Conservation (phyloP, 345 rosid genomes). For the Camelina hispida region DNA sequence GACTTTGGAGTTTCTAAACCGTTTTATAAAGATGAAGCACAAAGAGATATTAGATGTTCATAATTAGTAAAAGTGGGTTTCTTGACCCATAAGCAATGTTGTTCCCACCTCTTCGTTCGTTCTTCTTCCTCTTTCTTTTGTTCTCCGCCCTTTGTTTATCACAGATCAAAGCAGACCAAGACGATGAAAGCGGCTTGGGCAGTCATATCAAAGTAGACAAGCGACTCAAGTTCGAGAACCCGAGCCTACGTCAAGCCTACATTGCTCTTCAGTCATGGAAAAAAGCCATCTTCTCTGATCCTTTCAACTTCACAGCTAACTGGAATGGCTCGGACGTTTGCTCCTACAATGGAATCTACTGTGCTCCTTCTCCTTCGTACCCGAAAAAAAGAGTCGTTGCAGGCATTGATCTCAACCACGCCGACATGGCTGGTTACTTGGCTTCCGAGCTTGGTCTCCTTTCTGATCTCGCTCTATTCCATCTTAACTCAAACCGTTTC, state of each 20-base stretch:
- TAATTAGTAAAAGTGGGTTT: constrained; percentile 44
- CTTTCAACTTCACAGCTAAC: constrained; percentile 70
- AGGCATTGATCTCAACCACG: constrained; percentile 75
- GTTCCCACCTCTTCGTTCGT: constrained; percentile 42
- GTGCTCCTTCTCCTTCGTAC: constrained; percentile 48
- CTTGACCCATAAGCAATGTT: constrained; percentile 43
- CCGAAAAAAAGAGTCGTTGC: constrained; percentile 55
- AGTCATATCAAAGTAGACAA: constrained; percentile 47
- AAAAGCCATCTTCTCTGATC: constrained; percentile 67
- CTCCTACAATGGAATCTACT: constrained; percentile 65
- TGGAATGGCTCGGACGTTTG: constrained; percentile 71
- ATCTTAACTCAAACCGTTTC: constrained; percentile 74
- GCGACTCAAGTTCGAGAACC: constrained; percentile 58
- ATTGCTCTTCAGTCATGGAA: constrained; percentile 79
- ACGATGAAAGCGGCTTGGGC: constrained; percentile 23
- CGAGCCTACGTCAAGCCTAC: constrained; percentile 63
- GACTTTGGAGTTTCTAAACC: constrained; percentile 41
- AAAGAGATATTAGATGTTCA: constrained; percentile 40
- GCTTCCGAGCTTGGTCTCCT: constrained; percentile 65
- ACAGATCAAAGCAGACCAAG: constrained; percentile 47
- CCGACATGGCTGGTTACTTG: constrained; percentile 77
- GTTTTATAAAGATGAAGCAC: constrained; percentile 46
- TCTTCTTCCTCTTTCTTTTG: constrained; percentile 45
- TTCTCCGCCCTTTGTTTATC: constrained; percentile 43
- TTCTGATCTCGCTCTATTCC: constrained; percentile 71